phyloP scores from a whole-genome alignment of 768 basidiomycete genomes.

The Termitomyces sp. region DNA sequence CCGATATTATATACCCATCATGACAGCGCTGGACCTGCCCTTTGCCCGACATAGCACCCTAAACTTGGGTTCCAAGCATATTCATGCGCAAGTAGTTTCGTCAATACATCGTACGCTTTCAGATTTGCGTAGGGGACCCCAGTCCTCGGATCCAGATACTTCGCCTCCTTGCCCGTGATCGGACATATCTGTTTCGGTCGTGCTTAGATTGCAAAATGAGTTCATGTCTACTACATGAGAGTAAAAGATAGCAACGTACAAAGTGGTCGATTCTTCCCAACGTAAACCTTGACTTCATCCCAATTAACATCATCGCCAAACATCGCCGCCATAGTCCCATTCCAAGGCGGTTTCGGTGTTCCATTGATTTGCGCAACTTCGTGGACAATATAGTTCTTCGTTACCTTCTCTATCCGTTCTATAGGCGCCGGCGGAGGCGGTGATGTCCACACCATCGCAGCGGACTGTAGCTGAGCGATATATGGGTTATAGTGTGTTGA shows the following conservation, averaged over 20 bases:
- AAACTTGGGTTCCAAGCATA: slow-evolving; percentile 60
- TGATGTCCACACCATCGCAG: slow-evolving; percentile 5
- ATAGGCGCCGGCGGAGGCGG: slow-evolving; percentile 22
- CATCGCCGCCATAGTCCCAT: slow-evolving; percentile 74
- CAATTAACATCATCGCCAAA: slow-evolving; percentile 86
- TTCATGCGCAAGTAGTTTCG: slow-evolving; percentile 58
- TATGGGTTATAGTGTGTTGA: slow-evolving; percentile 15
- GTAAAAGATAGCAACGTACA: slow-evolving; percentile 34
- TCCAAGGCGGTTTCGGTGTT: slow-evolving; percentile 55
- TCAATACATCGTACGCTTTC: slow-evolving; percentile 62
- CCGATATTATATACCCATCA: no score
- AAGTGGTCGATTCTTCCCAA: slow-evolving; percentile 60
- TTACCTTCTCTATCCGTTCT: slow-evolving; percentile 44
- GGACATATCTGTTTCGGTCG: slow-evolving; percentile 66
- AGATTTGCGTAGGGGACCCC: slow-evolving; percentile 76
- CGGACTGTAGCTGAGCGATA: slow-evolving; percentile 11
- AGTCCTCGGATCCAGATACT: slow-evolving; percentile 77
- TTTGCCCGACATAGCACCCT: slow-evolving; percentile 39
- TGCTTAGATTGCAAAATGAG: slow-evolving; percentile 35
- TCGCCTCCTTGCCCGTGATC: slow-evolving; percentile 75
- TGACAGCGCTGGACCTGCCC: slow-evolving; percentile 3
- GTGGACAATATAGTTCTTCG: slow-evolving; percentile 72
- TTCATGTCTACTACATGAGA: not conserved
- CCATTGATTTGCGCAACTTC: slow-evolving; percentile 48
- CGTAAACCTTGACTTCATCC: slow-evolving; percentile 67